Evolutionary conservation across 2,329 filamentous ascomycete species (phyloP).

Genomic region (Lachnellula suecica): DNA sequence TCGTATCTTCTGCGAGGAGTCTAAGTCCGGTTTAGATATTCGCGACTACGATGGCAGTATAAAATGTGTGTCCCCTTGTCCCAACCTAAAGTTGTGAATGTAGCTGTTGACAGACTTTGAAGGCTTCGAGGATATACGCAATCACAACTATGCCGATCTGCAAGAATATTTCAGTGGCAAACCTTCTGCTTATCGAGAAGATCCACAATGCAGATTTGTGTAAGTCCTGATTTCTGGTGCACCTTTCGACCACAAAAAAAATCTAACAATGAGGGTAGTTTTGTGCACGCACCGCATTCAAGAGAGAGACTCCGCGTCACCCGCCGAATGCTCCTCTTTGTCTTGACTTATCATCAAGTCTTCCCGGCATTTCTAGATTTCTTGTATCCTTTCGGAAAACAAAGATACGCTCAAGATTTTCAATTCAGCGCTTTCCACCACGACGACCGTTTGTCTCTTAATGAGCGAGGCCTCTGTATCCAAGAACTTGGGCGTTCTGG

Average conservation of each 20-base stretch:
- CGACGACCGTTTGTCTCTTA: slow-evolving; percentile 22
- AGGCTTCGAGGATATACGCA: too few species aligned
- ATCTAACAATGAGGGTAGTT: slow-evolving; percentile 17
- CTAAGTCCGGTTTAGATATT: too few species aligned
- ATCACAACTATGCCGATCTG: too few species aligned
- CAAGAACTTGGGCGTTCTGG: slow-evolving; percentile 37
- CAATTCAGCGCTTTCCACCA: slow-evolving; percentile 37
- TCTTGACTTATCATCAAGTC: slow-evolving; percentile 35
- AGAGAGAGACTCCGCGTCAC: slow-evolving; percentile 15
- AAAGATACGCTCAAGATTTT: slow-evolving; percentile 34
- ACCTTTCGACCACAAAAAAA: not conserved
- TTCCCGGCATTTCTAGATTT: slow-evolving; percentile 37
- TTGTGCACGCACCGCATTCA: slow-evolving; percentile 23
- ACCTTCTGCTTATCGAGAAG: too few species aligned
- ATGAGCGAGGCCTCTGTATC: slow-evolving; percentile 17
- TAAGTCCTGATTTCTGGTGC: slow-evolving; percentile 9
- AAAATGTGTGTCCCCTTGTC: too few species aligned
- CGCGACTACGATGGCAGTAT: too few species aligned
- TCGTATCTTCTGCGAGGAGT: too few species aligned
- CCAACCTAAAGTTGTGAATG: too few species aligned
- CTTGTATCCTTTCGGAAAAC: slow-evolving; percentile 37
- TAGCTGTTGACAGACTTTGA: too few species aligned
- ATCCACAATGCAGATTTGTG: slow-evolving; percentile 26
- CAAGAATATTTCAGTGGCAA: too few species aligned
- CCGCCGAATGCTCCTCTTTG: slow-evolving; percentile 19